Conservation (phyloP, 108 stramenopile genomes). For the Skeletonema potamos region DNA sequence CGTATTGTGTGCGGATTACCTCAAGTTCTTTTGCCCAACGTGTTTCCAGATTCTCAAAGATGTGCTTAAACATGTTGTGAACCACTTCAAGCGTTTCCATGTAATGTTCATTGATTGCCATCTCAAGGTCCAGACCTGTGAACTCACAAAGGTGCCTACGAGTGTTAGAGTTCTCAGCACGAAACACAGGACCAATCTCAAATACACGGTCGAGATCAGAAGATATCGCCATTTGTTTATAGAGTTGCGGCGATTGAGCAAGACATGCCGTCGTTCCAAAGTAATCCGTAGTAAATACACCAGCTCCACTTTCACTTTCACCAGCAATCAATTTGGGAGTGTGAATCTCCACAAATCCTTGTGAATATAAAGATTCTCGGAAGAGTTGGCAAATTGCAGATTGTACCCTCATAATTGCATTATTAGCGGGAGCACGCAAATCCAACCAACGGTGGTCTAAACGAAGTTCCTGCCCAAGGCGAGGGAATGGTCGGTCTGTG, state of each 20-base stretch:
- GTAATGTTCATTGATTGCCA: constrained; percentile 96
- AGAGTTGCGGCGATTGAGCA: constrained; percentile 97
- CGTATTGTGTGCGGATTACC: constrained; percentile 91
- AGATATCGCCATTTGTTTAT: constrained; percentile 98
- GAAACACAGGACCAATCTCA: constrained; percentile 96
- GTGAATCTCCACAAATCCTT: constrained; percentile 94
- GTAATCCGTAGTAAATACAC: constrained; percentile 97
- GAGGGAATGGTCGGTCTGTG: constrained; percentile 94
- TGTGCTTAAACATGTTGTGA: constrained; percentile 93
- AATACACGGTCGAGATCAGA: constrained; percentile 92
- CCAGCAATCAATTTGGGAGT: constrained; percentile 96
- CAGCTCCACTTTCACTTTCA: constrained; percentile 95
- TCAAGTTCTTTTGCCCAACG: constrained; percentile 78
- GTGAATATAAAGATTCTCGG: constrained; percentile 89
- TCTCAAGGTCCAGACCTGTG: constrained; percentile 96
- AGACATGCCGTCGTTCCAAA: constrained; percentile 95
- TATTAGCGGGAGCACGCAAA: constrained; percentile 94
- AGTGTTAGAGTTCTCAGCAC: constrained; percentile 96
- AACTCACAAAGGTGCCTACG: constrained; percentile 96
- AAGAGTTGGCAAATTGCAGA: constrained; percentile 91
- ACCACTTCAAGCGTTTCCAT: constrained; percentile 91
- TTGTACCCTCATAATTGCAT: constrained; percentile 93
- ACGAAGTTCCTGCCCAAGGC: constrained; percentile 89
- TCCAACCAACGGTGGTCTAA: constrained; percentile 96
- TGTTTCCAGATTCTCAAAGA: constrained; percentile 91